Percentiles rank a stretch among this genome's conserved stretches.
These are phyloP conservation scores for Solanum peruvianum DNA, from an alignment of 257 asterid species.

Conservation along the genomic window DNA sequence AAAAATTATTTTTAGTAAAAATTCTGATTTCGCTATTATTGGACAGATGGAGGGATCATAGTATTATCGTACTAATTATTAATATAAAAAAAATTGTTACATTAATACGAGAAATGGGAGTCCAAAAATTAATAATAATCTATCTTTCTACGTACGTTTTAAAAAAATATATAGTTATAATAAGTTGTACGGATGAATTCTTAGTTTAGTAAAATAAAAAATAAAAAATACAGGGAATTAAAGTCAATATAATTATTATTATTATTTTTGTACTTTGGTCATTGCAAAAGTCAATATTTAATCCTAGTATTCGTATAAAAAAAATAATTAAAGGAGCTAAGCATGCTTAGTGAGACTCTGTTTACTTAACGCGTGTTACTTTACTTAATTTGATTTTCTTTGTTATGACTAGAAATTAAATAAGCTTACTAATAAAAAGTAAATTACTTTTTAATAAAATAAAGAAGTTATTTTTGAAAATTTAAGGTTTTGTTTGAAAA, in stretches of 20 bases:
- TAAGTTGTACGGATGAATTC: not conserved
- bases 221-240: not conserved
- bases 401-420: not conserved
- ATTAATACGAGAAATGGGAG: not conserved
- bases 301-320: not conserved
- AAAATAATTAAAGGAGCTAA: not conserved
- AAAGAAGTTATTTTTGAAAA: not conserved
- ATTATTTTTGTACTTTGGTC: not conserved
- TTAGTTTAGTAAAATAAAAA: not conserved
- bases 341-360: not conserved
- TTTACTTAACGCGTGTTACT: not conserved
- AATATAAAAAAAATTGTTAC: not conserved
- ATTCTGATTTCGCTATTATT: rapidly evolving
- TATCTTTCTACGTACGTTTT: not conserved
- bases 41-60: too few species aligned
- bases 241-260: not conserved
- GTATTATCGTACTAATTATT: too few species aligned
- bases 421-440: not conserved
- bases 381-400: not conserved
- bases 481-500: too few species aligned
- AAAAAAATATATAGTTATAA: not conserved
- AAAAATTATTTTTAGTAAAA: too few species aligned
- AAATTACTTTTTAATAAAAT: not conserved
- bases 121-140: not conserved
- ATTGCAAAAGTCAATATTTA: not conserved